Percentiles rank a stretch among this genome's conserved stretches.
Conservation (phyloP, 1,284 basidiomycete genomes). For the Ceratorhiza oryzae-sativae region DNA sequence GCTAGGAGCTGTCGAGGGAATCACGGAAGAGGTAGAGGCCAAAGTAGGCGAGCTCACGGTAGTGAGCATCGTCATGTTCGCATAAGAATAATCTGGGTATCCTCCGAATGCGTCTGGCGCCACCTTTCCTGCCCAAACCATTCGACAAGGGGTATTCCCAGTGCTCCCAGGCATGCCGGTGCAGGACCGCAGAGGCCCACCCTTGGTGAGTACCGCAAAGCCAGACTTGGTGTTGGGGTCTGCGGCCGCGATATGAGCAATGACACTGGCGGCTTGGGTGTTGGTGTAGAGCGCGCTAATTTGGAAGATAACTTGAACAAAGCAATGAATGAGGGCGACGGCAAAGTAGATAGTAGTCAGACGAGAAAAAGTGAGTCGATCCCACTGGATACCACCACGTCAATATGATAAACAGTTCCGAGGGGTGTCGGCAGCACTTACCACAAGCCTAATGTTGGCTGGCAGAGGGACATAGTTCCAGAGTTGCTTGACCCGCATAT, state of each 20-base stretch:
- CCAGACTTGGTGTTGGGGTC: constrained; percentile 55
- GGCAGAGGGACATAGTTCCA: constrained; percentile 41
- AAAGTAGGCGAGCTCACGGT: constrained; percentile 10
- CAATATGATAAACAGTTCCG: neutral
- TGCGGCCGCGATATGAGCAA: constrained; percentile 58
- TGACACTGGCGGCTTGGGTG: constrained; percentile 60
- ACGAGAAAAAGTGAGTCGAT: constrained; percentile 70
- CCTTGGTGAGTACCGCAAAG: constrained; percentile 60
- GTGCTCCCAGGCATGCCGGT: constrained; percentile 61
- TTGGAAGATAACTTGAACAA: constrained; percentile 72
- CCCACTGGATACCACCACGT: constrained; percentile 59
- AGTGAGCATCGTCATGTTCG: neutral
- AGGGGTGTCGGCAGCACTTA: constrained; percentile 8
- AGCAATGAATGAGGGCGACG: constrained; percentile 71
- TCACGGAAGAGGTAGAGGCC: neutral
- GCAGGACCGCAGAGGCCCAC: constrained; percentile 63
- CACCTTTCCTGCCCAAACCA: constrained; percentile 47
- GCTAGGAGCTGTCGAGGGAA: neutral
- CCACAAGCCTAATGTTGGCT: constrained; percentile 40
- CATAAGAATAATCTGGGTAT: constrained; percentile 1
- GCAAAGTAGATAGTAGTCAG: constrained; percentile 69
- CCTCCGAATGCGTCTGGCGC: constrained; percentile 31
- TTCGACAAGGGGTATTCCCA: constrained; percentile 58
- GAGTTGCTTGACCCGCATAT: constrained; percentile 42
- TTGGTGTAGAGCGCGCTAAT: constrained; percentile 71